Evolutionary conservation across 1,284 basidiomycete genomes (phyloP).

Genomic region (Porodaedalea pini): DNA sequence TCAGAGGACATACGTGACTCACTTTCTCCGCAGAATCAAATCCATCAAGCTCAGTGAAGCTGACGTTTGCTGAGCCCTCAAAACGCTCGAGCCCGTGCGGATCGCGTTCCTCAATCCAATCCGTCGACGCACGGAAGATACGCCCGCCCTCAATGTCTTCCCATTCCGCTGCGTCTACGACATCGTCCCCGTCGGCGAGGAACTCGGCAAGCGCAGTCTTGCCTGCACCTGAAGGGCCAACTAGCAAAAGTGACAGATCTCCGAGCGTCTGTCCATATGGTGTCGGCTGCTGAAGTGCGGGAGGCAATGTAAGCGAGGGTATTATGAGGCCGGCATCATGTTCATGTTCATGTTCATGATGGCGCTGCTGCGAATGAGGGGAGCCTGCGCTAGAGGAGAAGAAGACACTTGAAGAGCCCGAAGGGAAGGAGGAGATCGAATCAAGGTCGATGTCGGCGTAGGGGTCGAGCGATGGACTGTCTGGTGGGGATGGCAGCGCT

Average conservation of each 20-base stretch:
- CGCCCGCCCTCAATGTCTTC: constrained; percentile 42
- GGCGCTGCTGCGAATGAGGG: constrained; percentile 37
- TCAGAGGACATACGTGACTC: constrained; percentile 23
- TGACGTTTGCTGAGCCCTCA: constrained; percentile 59
- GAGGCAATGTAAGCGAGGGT: constrained; percentile 61
- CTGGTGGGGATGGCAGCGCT: constrained; percentile 47
- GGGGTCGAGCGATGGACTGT: constrained; percentile 42
- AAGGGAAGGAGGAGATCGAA: constrained; percentile 67
- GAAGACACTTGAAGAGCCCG: constrained; percentile 71
- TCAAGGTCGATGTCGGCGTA: constrained; percentile 26
- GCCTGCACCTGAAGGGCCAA: constrained; percentile 39
- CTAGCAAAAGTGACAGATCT: constrained; percentile 51
- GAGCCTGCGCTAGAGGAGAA: constrained; percentile 66
- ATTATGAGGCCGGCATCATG: constrained; percentile 56
- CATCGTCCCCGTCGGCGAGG: constrained; percentile 39
- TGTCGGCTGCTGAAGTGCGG: constrained; percentile 54
- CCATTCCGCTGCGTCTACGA: constrained; percentile 57
- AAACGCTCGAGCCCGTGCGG: constrained; percentile 60
- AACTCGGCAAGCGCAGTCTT: constrained; percentile 33
- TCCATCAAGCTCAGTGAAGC: constrained; percentile 49
- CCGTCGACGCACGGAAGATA: constrained; percentile 55
- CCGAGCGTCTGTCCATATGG: constrained; percentile 63
- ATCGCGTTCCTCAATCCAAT: constrained; percentile 65
- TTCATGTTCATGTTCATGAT: constrained; percentile 34
- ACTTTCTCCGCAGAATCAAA: constrained; percentile 45